phyloP scores from a whole-genome alignment of 768 basidiomycete genomes.

The Sporobolomyces roseus region DNA sequence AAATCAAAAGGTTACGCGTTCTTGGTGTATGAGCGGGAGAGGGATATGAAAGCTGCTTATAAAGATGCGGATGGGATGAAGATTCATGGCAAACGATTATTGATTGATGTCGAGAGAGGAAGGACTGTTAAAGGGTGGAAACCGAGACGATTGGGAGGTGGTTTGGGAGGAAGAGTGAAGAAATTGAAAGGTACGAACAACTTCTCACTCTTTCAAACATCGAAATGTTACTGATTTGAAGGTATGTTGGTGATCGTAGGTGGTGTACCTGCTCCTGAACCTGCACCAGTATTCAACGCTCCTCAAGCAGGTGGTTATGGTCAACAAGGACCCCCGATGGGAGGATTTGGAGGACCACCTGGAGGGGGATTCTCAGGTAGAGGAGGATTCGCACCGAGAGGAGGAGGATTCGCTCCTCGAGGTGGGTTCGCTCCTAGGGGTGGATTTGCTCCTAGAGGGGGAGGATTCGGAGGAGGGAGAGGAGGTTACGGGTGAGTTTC shows the following conservation, averaged over 20 bases:
- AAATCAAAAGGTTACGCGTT: constrained; percentile 91
- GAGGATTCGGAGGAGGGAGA: constrained; percentile 49
- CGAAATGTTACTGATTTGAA: neutral
- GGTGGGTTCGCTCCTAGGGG: neutral
- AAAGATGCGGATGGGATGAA: constrained; percentile 97
- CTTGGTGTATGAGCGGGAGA: constrained; percentile 93
- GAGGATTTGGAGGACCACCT: constrained; percentile 46
- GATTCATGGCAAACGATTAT: constrained; percentile 89
- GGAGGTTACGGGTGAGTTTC: constrained; percentile 41
- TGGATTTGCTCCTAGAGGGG: constrained; percentile 30
- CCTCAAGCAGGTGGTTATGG: constrained; percentile 36
- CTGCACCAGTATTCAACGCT: constrained; percentile 46
- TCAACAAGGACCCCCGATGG: constrained; percentile 44
- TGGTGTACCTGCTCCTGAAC: constrained; percentile 49
- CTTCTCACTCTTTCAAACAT: neutral
- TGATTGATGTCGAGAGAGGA: constrained; percentile 97
- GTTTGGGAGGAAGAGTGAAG: constrained; percentile 96
- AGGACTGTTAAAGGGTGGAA: constrained; percentile 99
- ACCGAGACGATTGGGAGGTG: constrained; percentile 91
- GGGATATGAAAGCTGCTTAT: constrained; percentile 98
- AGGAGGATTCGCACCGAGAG: constrained; percentile 11
- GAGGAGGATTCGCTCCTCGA: constrained; percentile 30
- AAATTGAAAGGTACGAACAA: constrained; percentile 24
- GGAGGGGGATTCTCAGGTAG: too few relatives aligned
- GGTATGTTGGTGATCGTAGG: neutral